Conservation (phyloP, 306 rosid genomes). For the Echinosophora koreensis region DNA sequence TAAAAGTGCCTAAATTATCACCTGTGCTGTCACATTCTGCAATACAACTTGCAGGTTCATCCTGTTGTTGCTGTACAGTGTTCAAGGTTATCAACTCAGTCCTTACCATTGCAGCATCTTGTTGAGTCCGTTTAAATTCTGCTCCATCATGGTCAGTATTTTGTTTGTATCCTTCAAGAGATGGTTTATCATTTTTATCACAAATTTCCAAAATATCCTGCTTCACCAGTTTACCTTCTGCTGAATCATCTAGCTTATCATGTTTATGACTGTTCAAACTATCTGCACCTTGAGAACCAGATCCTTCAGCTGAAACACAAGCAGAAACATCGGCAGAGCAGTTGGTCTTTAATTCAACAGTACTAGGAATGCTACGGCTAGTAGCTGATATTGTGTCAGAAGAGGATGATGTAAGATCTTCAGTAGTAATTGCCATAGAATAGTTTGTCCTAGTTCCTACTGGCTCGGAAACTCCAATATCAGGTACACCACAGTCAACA, state of each 20-base stretch:
- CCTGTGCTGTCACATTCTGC: constrained; percentile 46
- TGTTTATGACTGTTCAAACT: constrained; percentile 38
- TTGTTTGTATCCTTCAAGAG: constrained; percentile 47
- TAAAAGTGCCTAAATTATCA: constrained; percentile 43
- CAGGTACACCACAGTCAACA: constrained; percentile 53
- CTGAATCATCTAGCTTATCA: constrained; percentile 49
- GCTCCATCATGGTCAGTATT: constrained; percentile 40
- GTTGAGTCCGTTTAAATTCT: constrained; percentile 46
- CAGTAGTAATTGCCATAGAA: constrained; percentile 43
- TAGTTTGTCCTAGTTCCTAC: constrained; percentile 47
- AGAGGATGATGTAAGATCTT: constrained; percentile 44
- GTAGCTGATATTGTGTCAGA: constrained; percentile 43
- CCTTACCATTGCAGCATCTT: constrained; percentile 45
- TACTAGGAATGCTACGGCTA: constrained; percentile 38
- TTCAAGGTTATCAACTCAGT: constrained; percentile 43
- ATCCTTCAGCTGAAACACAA: constrained; percentile 53
- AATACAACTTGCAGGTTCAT: constrained; percentile 52
- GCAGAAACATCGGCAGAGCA: constrained; percentile 36
- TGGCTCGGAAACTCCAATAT: constrained; percentile 56
- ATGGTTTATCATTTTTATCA: constrained; percentile 47
- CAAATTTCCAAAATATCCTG: constrained; percentile 41
- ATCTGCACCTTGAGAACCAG: constrained; percentile 48
- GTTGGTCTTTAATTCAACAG: constrained; percentile 52
- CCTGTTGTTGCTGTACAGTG: constrained; percentile 43
- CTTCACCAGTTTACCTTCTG: constrained; percentile 48